phyloP scores from a whole-genome alignment of 345 rosid genomes.

The Salix koriyanagi region DNA sequence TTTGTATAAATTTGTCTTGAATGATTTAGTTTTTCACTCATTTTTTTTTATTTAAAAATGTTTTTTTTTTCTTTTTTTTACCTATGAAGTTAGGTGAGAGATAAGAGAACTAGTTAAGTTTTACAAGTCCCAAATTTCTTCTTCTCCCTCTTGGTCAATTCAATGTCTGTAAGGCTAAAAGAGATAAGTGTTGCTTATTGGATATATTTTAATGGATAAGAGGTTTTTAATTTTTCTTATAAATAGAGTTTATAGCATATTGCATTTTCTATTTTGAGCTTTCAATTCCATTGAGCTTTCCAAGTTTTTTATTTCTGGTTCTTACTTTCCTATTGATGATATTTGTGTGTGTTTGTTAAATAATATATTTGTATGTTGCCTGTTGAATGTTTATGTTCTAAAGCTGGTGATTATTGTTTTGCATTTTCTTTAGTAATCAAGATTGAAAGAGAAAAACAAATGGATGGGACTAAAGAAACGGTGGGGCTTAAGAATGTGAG shows the following conservation, averaged over 20 bases:
- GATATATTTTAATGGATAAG: not conserved
- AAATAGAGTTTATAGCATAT: not conserved
- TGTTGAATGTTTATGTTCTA: not conserved
- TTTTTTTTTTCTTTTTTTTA: not conserved
- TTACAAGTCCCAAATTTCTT: not conserved
- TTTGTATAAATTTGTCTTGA: not conserved
- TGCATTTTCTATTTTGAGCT: slow-evolving; percentile 3
- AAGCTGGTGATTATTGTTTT: not conserved
- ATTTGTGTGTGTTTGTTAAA: not conserved
- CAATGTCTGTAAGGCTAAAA: not conserved
- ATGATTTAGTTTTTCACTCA: not conserved
- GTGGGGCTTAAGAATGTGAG: slow-evolving; percentile 73
- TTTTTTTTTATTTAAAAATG: not conserved
- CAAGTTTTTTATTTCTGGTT: slow-evolving; percentile 1
- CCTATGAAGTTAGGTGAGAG: not conserved
- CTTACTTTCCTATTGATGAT: not conserved
- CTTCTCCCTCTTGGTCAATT: not conserved
- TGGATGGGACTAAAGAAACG: slow-evolving; percentile 56
- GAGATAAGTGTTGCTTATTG: not conserved
- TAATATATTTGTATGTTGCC: not conserved
- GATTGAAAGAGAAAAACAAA: slow-evolving; percentile 21
- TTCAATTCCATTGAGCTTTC: not conserved
- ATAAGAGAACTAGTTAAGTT: not conserved
- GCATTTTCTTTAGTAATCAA: slow-evolving; percentile 3
- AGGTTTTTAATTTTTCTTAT: not conserved